Evolutionary conservation across 2,329 filamentous ascomycete genomes (phyloP), one percentile per base, ranked within the genome.

Genomic region (Venturiaceae sp.): DNA sequence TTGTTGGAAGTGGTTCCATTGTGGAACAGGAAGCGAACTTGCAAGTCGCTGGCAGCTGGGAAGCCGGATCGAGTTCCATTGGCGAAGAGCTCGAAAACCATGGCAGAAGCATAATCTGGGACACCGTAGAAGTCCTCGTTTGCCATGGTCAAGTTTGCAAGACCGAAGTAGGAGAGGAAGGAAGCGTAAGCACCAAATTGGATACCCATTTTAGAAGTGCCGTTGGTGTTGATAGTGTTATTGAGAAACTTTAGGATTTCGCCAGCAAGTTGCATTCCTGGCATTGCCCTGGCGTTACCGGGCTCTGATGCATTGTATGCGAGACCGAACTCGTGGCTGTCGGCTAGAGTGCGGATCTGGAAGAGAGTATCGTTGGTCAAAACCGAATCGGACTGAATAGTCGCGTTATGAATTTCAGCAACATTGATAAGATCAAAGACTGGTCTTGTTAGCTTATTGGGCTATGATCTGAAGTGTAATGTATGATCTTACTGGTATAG

Each of bases 51-150:
- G 16, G 65, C 61, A 3, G 47, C 47, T 3, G 69, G 68, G 59
- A 66, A 67, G 4, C 60, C 64, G 6, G 69, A 63, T 2, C 78
- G 78, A 6, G 66, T 64, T 13, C 64, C 63, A 61, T 82, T 78
- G 41, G 82, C 85, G 65, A 84, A 80, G 23, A 80, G 80, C 76
- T 96, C 92, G 69, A 95, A 92, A 5, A 79, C 79, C 82, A 95
- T 90, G 63, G 84, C 84, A 2, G 85, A 87, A 5, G 90, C 90
- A 66, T 96, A 96, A 74, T 91, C 86, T n/a, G 86, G 84, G 13
- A 96, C 76, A 58, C 88, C 88, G 60, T 75, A 84, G 75, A 96
- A 95, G 69, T 88, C 75, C 1, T 73, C 64, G 60, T 78, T 81
- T 1, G 74, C 78, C 13, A 72, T 62, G 1, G 67, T 66, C 7